Base-by-base conservation (phyloP, 495 filamentous ascomycete genomes). In the Arthonia radiata region DNA sequence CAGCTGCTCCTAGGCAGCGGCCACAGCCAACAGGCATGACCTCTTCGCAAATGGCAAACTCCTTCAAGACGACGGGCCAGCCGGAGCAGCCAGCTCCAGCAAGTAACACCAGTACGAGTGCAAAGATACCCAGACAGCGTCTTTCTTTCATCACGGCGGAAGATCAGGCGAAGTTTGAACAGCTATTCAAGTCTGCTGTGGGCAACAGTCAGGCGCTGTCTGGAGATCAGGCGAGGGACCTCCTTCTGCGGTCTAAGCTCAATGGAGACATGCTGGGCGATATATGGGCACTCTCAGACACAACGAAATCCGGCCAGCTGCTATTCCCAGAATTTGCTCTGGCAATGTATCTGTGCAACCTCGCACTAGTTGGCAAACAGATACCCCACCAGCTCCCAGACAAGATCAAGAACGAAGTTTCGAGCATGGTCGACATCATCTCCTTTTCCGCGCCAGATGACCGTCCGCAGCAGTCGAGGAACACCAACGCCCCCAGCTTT, bases 381-480 rank as follows among this genome's bases (percentile, higher is more conserved):
- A 41, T 99, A 6, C 89, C 89, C 2, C 37, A 54, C 1, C 42
- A 43, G 8, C 53, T 99, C 2, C 83, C 89, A 0, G 82, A 93
- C 22, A 71, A 62, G 22, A 67, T 94, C 25, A 71, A 63, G 48
- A 99, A 94, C 43, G 89, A 99, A 49, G 89, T 99, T 16, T 93
- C 83, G 6, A 89, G 89, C 41, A 94, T 99, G 86, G 89, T 99
- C 18, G 89, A 99, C 42, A 94, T 94, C 23, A 99, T 99, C 36
- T 91, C 83, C 12, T 94, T 94, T 45, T 77, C 76, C 31, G 66
- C 93, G 12, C 66, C 67, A 0, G 89, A 97, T 37, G 73, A 82
- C 10, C 57, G 50, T 11, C 63, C 71, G 28, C 41, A 33, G 48
- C 51, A 8, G 40, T 55, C 55, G 11, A 41, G 50, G 4, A 50